These are phyloP conservation scores for Globisporangium cederbergense DNA, from an alignment of 352 stramenopile species.

Conservation along the genomic window DNA sequence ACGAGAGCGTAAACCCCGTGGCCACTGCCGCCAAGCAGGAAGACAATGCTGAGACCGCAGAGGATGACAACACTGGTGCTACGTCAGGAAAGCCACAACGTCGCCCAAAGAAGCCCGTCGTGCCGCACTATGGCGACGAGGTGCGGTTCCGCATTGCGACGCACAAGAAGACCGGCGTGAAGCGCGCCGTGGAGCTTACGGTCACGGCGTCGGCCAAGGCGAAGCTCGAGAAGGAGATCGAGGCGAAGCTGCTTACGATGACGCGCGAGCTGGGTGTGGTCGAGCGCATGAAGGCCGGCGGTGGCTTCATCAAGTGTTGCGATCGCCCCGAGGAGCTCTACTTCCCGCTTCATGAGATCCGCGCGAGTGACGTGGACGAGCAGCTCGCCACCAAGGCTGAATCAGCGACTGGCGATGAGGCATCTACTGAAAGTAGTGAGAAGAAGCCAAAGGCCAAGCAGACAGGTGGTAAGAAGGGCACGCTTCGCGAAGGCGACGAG, in stretches of 20 bases:
- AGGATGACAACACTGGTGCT: conserved; percentile 1
- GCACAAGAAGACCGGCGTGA: conserved; percentile 58
- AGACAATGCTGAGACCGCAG: background rate
- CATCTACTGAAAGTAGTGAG: background rate
- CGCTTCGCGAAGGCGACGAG: conserved; percentile 59
- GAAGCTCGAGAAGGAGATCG: conserved; percentile 69
- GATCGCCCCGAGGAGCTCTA: conserved; percentile 65
- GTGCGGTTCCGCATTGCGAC: conserved; percentile 72
- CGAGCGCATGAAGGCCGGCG: conserved; percentile 50
- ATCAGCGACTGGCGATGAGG: background rate
- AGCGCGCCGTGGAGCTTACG: conserved; percentile 62
- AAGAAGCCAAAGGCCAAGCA: conserved; percentile 18
- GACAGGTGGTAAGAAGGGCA: conserved; percentile 6
- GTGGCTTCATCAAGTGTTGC: conserved; percentile 72
- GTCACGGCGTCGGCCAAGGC: conserved; percentile 54
- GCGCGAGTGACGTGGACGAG: conserved; percentile 20
- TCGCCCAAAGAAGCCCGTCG: conserved; percentile 11
- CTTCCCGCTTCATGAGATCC: conserved; percentile 69
- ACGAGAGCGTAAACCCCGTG: conserved; percentile 34
- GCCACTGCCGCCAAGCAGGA: conserved; percentile 8
- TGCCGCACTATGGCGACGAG: conserved; percentile 64
- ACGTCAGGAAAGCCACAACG: conserved; percentile 12
- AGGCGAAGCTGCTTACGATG: conserved; percentile 55
- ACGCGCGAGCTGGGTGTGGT: conserved; percentile 58
- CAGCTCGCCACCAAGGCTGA: conserved; percentile 11